Base-by-base conservation (phyloP, 768 basidiomycete genomes). In the Russula compacta region DNA sequence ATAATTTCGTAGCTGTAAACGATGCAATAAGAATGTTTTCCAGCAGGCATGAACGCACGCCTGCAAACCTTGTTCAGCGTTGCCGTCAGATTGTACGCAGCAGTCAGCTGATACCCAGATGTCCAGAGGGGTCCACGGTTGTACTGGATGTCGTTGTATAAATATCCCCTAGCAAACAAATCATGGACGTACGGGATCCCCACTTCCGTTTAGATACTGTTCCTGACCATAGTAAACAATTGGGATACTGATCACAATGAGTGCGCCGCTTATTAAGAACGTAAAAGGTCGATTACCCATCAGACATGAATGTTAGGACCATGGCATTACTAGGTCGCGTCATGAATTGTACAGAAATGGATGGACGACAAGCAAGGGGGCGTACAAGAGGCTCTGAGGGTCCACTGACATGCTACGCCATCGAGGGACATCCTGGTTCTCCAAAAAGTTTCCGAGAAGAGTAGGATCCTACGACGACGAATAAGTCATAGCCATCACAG, bases 191-290 rank as follows among this genome's bases (percentile, higher is more conserved):
- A 87, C 85, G 39, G 89, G 89, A 67, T 91, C 88, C 8, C 70
- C 72, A 67, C 72, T 74, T 38, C 89, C 89, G 58, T 72, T 74
- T 70, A 87, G 85, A 43, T 77, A 74, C 69, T 90, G 89, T 67
- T 91, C 89, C 72, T 88, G 87, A 1, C 89, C 89, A 62, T 89
- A 88, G 70, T 91, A 92, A 11, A 89, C 80, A 61, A 91, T 83
- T 0, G 89, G 89, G 65, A 89, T 88, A n/a, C 78, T 78, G 49
- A 4, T 15, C 9, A 38, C 32, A 5, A 5, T 61, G 53, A 44
- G 42, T 52, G 17, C 51, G 54, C 54, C 35, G 33, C 32, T 33
- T 15, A 21, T 52, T 38, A 24, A 51, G 48, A 48, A 35, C n/a
- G 6, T 17, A 15, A 19, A 36, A 43, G 50, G 32, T 24, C 17